Conservation (phyloP, 306 rosid species). For the Fagus crenata region DNA sequence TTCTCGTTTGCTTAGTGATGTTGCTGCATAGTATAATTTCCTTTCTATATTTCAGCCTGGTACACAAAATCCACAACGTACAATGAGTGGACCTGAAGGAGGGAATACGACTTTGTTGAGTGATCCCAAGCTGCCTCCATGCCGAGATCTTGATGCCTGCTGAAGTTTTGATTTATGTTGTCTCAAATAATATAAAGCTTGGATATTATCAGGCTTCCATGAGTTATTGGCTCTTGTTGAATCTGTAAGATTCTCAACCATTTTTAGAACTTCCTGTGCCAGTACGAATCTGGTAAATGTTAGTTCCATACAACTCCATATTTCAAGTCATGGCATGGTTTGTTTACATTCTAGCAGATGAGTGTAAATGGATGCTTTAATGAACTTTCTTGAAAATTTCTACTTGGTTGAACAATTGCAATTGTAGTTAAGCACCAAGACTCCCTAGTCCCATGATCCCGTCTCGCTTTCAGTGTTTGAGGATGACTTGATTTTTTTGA, state of each 20-base stretch:
- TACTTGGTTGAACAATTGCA: neutral
- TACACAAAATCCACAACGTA: slow-evolving; percentile 79
- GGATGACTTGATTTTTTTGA: no score
- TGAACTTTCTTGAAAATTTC: neutral
- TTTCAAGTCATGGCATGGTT: neutral
- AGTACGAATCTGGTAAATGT: slow-evolving; percentile 7
- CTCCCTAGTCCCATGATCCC: no score
- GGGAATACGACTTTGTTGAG: slow-evolving; percentile 82
- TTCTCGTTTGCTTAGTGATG: neutral
- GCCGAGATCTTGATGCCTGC: slow-evolving; percentile 94
- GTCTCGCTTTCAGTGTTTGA: no score
- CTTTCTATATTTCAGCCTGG: slow-evolving; percentile 56
- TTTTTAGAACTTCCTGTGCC: slow-evolving; percentile 36
- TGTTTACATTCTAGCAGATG: neutral
- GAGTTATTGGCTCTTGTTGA: slow-evolving; percentile 34
- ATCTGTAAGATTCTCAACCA: slow-evolving; percentile 40
- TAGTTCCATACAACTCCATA: neutral
- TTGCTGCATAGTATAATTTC: neutral
- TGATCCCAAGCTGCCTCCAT: slow-evolving; percentile 83
- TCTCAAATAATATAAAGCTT: slow-evolving; percentile 71
- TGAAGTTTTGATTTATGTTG: slow-evolving; percentile 40
- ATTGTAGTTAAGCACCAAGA: neutral
- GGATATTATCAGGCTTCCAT: slow-evolving; percentile 49
- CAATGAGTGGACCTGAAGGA: slow-evolving; percentile 90
- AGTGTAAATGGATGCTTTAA: neutral